phyloP scores from a whole-genome alignment of 2,329 filamentous ascomycete species.

The Xylariomycetidae sp. region DNA sequence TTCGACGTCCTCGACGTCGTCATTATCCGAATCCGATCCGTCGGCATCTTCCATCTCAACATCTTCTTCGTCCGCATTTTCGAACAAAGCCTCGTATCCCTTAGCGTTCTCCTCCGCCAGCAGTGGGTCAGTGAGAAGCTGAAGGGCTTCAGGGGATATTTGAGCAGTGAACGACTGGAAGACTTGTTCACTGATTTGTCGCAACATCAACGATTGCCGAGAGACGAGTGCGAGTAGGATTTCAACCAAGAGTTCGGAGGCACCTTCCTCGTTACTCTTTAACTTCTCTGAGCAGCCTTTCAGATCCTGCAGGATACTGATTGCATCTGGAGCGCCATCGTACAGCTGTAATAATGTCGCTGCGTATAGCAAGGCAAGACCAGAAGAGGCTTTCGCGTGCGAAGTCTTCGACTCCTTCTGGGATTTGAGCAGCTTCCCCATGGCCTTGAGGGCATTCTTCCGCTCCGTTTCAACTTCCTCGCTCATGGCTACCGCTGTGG shows the following conservation, averaged over 20 bases:
- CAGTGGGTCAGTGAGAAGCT: conserved; percentile 61
- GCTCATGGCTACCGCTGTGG: conserved; percentile 48
- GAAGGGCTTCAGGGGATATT: conserved; percentile 66
- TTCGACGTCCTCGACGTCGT: conserved; percentile 33
- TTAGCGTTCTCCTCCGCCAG: conserved; percentile 72
- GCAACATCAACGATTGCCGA: conserved; percentile 75
- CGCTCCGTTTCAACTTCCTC: conserved; percentile 47
- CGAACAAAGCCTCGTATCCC: conserved; percentile 83
- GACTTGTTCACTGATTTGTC: conserved; percentile 80
- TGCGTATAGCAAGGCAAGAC: conserved; percentile 74
- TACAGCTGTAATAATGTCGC: conserved; percentile 84
- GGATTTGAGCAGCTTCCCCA: conserved; percentile 46
- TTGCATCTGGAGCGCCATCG: conserved; percentile 79
- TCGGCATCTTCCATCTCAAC: conserved; percentile 44
- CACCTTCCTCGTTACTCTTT: conserved; percentile 48
- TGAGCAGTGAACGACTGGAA: conserved; percentile 76
- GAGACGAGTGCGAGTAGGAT: conserved; percentile 86
- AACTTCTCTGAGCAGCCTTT: conserved; percentile 66
- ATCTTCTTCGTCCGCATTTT: conserved; percentile 59
- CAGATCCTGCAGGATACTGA: conserved; percentile 78
- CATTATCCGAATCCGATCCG: conserved; percentile 35
- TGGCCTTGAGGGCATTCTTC: conserved; percentile 43
- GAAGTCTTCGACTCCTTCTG: conserved; percentile 28
- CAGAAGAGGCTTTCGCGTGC: conserved; percentile 43
- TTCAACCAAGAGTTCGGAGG: conserved; percentile 73